phyloP scores from a whole-genome alignment of 345 rosid species.

The Salix exigua region DNA sequence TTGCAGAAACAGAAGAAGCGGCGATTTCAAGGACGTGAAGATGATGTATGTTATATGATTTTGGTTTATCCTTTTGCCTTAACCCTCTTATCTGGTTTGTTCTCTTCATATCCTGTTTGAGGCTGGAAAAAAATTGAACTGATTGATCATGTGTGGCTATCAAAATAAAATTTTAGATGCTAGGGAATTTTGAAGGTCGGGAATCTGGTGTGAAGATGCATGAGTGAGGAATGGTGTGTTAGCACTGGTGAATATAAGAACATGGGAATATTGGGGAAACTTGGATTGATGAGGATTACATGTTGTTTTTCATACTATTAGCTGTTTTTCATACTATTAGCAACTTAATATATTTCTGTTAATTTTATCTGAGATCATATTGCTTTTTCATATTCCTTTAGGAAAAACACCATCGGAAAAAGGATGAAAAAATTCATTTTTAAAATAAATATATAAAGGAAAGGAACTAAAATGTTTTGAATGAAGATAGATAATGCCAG shows the following conservation, averaged over 20 bases:
- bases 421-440: too few species aligned
- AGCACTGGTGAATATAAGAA: neutral
- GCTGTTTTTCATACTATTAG: neutral
- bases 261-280: neutral
- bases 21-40: constrained; percentile 86
- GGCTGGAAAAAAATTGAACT: neutral
- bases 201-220: neutral
- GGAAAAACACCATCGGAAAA: too few species aligned
- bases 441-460: too few species aligned
- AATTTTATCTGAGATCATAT: neutral
- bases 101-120: neutral
- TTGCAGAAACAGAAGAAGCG: constrained; percentile 86
- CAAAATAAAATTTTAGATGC: neutral
- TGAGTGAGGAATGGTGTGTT: neutral
- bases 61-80: neutral
- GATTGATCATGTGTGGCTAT: neutral
- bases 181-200: neutral
- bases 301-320: neutral
- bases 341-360: neutral
- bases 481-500: neutral
- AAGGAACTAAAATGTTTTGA: neutral
- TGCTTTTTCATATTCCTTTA: neutral
- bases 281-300: neutral
- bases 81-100: neutral
- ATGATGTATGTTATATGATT: constrained; percentile 54